Base-by-base conservation (phyloP, 2,329 filamentous ascomycete species). In the Graphilbum sp. region DNA sequence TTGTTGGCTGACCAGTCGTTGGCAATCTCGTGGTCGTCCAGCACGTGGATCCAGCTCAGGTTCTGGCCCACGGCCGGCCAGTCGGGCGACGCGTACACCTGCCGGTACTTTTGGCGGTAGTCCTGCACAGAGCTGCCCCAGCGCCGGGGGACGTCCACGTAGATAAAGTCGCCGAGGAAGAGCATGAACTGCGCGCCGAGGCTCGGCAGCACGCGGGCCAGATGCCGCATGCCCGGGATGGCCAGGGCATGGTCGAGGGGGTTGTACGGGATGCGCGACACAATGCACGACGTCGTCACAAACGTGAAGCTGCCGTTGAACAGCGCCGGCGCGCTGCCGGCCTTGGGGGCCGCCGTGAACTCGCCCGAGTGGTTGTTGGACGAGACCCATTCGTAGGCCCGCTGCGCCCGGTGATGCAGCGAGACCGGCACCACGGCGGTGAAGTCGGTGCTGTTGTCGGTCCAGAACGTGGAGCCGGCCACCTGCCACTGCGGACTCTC, bases 11-110 rank as follows among this genome's bases (percentile, higher is more conserved):
- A 75, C 86, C 87, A 96, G 58, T 96, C 90, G 49, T 98, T 96
- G 5, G 72, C 72, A 44, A 98, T 95, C 54, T 98, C 90, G 51
- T 98, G 90, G 54, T 98, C 90, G 52, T 98, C 90, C 7, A 95
- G 71, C 2, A 93, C 87, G 52, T 98, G 90, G 33, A 96, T 84
- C 90, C 90, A 98, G 49, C 87, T 92, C n/a, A 96, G 63, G 39
- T 85, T 77, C 47, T 79, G 67, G 1, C 75, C 75, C 11, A 82
- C 75, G 1, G 74, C 62, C 1, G 72, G 65, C 90, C 90, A 98
- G 46, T 94, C 88, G 0, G 88, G 88, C 3, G 87, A 94, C 0
- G 84, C 80, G 52, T 98, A 98, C n/a, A 95, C 78, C 49, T 92
- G 85, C 17, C 88, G 78, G 53, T 98, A 98, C 53, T 95, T 86